A percentile compares a stretch with the other conserved stretches of the same genome.
Evolutionary conservation across 306 rosid species (phyloP).

Genomic region (Prunus armeniaca): DNA sequence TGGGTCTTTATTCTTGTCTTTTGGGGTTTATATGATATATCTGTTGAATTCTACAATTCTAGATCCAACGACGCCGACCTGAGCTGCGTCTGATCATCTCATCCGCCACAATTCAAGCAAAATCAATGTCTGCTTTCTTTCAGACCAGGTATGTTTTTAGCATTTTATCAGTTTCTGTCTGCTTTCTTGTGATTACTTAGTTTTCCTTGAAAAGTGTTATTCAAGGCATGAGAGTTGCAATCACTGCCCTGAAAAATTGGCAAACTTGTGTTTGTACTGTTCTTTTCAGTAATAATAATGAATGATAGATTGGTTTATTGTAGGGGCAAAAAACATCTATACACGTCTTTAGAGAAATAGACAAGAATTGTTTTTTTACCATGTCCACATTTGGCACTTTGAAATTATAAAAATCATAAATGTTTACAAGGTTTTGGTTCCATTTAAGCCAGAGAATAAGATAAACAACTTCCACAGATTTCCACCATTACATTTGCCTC

Average conservation of each 20-base stretch:
- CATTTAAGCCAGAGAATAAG: not conserved
- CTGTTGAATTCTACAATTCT: slow-evolving; percentile 24
- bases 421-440: not conserved
- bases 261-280: not conserved
- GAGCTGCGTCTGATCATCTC: slow-evolving; percentile 83
- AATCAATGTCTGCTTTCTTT: slow-evolving; percentile 77
- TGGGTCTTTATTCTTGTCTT: not conserved
- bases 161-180: slow-evolving; percentile 7
- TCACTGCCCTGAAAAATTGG: not conserved
- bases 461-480: not conserved
- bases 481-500: not conserved
- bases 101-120: slow-evolving; percentile 96
- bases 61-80: slow-evolving; percentile 88
- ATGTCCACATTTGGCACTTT: not conserved
- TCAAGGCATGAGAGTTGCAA: not conserved
- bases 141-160: slow-evolving; percentile 50
- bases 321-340: not conserved
- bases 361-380: not conserved
- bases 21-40: not conserved
- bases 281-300: not conserved
- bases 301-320: not conserved
- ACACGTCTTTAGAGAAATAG: not conserved
- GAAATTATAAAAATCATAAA: not conserved
- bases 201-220: not conserved
- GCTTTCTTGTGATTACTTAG: not conserved